phyloP scores from a whole-genome alignment of 73 alveolate species.

The Paramecium tetraurelia region DNA sequence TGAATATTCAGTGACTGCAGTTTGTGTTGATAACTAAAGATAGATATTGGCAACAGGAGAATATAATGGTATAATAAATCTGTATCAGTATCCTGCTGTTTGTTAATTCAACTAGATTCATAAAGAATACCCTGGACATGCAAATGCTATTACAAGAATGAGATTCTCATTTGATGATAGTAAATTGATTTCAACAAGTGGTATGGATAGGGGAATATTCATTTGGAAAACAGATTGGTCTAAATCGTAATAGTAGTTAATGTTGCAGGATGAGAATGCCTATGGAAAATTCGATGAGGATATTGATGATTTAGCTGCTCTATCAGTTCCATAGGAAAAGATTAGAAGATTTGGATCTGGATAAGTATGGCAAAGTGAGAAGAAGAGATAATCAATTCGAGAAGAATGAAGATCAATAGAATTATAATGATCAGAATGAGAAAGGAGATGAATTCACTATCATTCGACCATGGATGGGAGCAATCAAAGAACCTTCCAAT shows the following conservation, averaged over 20 bases:
- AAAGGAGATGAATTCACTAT: not conserved
- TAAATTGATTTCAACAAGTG: conserved; percentile 87
- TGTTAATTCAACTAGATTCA: conserved; percentile 76
- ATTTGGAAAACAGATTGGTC: conserved; percentile 92
- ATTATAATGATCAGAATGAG: not conserved
- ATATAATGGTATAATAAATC: conserved; percentile 85
- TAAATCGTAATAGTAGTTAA: not conserved
- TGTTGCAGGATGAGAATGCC: not conserved
- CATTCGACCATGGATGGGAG: conserved; percentile 67
- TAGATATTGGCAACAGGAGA: conserved; percentile 92
- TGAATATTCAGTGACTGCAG: conserved; percentile 86
- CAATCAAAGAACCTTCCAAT: conserved; percentile 65
- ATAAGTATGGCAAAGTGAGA: conserved; percentile 78
- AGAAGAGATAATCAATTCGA: conserved; percentile 63
- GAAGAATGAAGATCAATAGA: conserved; percentile 50
- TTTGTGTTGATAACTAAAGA: conserved; percentile 76
- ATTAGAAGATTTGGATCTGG: conserved; percentile 65
- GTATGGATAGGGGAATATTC: conserved; percentile 94
- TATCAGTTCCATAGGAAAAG: not conserved
- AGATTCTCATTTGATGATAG: conserved; percentile 90
- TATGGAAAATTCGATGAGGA: not conserved
- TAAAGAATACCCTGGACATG: conserved; percentile 92
- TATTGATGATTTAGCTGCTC: not conserved
- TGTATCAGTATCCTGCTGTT: conserved; percentile 93
- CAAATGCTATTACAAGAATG: conserved; percentile 91